phyloP scores from a whole-genome alignment of 805 yeast genomes.

The Sugiyamaella qingdaonensis region DNA sequence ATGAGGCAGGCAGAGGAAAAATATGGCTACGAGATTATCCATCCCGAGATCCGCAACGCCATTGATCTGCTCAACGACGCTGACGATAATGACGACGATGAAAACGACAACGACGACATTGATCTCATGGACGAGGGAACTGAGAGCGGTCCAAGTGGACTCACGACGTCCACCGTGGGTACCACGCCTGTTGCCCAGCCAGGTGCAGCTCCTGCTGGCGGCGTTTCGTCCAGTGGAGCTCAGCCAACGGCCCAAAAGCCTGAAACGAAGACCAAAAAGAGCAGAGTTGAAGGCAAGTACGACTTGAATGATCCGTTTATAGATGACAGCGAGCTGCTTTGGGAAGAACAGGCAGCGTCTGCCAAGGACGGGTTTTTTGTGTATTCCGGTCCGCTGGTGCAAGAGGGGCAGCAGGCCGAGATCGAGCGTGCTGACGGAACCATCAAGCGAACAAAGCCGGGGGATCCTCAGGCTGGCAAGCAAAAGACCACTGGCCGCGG shows the following conservation, averaged over 20 bases:
- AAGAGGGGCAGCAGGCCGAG: slow-evolving; percentile 36
- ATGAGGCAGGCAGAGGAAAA: slow-evolving; percentile 73
- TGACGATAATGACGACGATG: slow-evolving; percentile 45
- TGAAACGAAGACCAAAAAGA: slow-evolving; percentile 43
- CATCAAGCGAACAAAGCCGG: slow-evolving; percentile 27
- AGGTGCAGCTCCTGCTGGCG: slow-evolving; percentile 2
- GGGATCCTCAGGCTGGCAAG: slow-evolving; percentile 4
- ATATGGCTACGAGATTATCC: slow-evolving; percentile 72
- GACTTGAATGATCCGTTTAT: slow-evolving; percentile 93
- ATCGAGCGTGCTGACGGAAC: slow-evolving; percentile 45
- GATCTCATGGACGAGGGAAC: slow-evolving; percentile 26
- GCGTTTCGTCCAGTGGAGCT: slow-evolving; percentile 1
- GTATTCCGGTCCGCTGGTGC: slow-evolving; percentile 80
- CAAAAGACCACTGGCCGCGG: slow-evolving; percentile 3
- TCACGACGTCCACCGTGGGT: slow-evolving; percentile 5
- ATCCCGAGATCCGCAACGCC: slow-evolving; percentile 58
- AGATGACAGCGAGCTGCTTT: slow-evolving; percentile 85
- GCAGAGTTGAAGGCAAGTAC: slow-evolving; percentile 81
- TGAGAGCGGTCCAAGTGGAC: not conserved
- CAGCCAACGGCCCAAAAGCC: slow-evolving; percentile 1
- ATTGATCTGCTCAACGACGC: slow-evolving; percentile 45
- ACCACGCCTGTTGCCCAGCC: slow-evolving; percentile 7
- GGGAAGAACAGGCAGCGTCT: slow-evolving; percentile 91
- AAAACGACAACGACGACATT: slow-evolving; percentile 33
- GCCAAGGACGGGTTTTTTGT: slow-evolving; percentile 96